A percentile compares a stretch with the other conserved stretches of the same genome.
These are phyloP conservation scores for Betula pendula DNA, from an alignment of 306 rosid genomes.

Conservation along the genomic window DNA sequence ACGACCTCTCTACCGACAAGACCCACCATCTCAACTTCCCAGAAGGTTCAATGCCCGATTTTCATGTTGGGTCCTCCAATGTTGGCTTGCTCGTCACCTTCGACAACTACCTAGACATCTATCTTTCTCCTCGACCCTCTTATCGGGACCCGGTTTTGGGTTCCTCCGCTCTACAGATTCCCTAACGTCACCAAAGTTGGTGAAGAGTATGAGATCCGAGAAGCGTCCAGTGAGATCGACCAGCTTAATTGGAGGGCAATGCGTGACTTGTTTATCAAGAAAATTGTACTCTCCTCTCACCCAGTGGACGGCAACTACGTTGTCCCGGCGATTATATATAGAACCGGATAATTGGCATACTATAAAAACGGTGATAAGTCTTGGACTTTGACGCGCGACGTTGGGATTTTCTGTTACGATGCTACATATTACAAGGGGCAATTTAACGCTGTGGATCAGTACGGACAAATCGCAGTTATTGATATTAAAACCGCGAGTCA, in stretches of 20 bases:
- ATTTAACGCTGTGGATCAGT: no score
- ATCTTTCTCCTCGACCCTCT: constrained; percentile 56
- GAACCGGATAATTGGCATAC: constrained; percentile 44
- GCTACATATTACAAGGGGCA: no score
- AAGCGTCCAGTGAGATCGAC: constrained; percentile 24
- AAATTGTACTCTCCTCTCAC: constrained; percentile 33
- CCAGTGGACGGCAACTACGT: constrained; percentile 33
- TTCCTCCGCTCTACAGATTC: constrained; percentile 61
- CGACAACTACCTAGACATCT: constrained; percentile 54
- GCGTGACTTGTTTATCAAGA: constrained; percentile 55
- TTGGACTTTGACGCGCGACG: constrained; percentile 50
- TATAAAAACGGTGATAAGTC: constrained; percentile 42
- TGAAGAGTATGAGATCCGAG: constrained; percentile 44
- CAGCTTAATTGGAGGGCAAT: constrained; percentile 7
- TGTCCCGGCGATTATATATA: constrained; percentile 53
- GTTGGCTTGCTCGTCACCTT: constrained; percentile 59
- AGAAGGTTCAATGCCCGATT: constrained; percentile 40
- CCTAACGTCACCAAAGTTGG: constrained; percentile 70
- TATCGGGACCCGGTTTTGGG: constrained; percentile 38
- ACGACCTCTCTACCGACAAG: constrained; percentile 46
- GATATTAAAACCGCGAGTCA: no score
- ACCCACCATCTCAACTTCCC: constrained; percentile 59
- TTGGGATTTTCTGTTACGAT: no score
- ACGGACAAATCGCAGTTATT: no score
- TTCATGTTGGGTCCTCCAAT: constrained; percentile 68